Evolutionary conservation across 2,329 filamentous ascomycete species (phyloP).

Genomic region (Trichocomaceae sp.): DNA sequence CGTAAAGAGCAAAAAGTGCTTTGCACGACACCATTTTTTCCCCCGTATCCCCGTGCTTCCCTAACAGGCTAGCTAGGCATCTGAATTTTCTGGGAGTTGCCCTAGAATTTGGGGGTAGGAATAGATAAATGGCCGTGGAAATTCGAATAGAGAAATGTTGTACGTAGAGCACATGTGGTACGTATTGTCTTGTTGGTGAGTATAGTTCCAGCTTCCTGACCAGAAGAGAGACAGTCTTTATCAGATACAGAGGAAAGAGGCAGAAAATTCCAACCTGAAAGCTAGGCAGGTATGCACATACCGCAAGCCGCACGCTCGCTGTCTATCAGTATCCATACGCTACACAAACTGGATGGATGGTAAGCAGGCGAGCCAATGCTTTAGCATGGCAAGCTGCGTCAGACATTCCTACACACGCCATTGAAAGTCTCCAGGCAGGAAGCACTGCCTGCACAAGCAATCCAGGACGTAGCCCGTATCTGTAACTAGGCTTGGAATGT

Average conservation of each 20-base stretch:
- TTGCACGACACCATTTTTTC: slow-evolving; percentile 11
- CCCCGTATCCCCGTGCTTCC: neutral
- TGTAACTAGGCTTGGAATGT: neutral
- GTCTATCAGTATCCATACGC: neutral
- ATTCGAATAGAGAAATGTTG: neutral
- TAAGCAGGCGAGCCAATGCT: neutral
- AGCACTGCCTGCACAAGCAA: neutral
- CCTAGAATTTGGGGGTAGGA: neutral
- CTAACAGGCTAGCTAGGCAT: neutral
- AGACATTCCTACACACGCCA: neutral
- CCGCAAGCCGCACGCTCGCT: neutral
- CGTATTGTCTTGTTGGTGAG: neutral
- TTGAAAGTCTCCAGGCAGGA: neutral
- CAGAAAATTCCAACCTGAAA: neutral
- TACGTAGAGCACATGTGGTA: neutral
- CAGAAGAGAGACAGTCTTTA: neutral
- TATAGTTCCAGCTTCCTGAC: neutral
- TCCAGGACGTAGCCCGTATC: neutral
- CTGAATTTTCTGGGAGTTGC: neutral
- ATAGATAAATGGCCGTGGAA: neutral
- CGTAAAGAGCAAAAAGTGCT: neutral
- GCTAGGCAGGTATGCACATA: neutral
- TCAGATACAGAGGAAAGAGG: neutral
- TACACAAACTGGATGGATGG: neutral
- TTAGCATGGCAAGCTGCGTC: neutral